These are phyloP conservation scores for Pyrrhoderma lamaoense DNA, from an alignment of 1,284 basidiomycete genomes.

Conservation along the genomic window DNA sequence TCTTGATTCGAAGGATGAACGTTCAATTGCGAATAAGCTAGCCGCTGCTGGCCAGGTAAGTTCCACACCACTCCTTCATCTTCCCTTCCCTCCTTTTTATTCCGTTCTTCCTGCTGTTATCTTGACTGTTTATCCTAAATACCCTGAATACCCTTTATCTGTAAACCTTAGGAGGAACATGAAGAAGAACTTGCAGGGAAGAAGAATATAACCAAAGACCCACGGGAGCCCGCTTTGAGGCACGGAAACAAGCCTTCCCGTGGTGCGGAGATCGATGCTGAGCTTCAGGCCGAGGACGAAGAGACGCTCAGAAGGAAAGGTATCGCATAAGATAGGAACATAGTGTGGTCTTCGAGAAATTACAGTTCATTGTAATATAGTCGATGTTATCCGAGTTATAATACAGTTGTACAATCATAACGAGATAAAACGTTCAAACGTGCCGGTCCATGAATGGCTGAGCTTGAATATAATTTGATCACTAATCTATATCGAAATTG, in stretches of 20 bases:
- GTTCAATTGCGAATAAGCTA: slow-evolving; percentile 33
- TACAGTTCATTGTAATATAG: too few relatives aligned
- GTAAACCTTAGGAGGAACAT: background rate
- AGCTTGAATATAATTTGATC: too few relatives aligned
- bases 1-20: slow-evolving; percentile 37
- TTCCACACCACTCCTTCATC: too few relatives aligned
- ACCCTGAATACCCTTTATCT: background rate
- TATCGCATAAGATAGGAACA: background rate
- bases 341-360: too few relatives aligned
- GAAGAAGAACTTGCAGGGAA: slow-evolving; percentile 21
- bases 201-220: slow-evolving; percentile 28
- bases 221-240: slow-evolving; percentile 35
- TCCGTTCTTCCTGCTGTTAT: background rate
- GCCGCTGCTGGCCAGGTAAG: slow-evolving; percentile 26
- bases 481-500: too few relatives aligned
- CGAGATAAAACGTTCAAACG: too few relatives aligned
- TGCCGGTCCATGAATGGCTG: too few relatives aligned
- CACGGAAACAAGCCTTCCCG: slow-evolving; percentile 56
- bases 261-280: slow-evolving; percentile 54
- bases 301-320: slow-evolving; percentile 42
- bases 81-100: too few relatives aligned
- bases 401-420: too few relatives aligned
- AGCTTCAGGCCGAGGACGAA: slow-evolving; percentile 46
- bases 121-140: background rate
- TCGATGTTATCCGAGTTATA: too few relatives aligned